Evolutionary conservation across 2,329 filamentous ascomycete genomes (phyloP).

Genomic region (Ophiosphaerella korrae): DNA sequence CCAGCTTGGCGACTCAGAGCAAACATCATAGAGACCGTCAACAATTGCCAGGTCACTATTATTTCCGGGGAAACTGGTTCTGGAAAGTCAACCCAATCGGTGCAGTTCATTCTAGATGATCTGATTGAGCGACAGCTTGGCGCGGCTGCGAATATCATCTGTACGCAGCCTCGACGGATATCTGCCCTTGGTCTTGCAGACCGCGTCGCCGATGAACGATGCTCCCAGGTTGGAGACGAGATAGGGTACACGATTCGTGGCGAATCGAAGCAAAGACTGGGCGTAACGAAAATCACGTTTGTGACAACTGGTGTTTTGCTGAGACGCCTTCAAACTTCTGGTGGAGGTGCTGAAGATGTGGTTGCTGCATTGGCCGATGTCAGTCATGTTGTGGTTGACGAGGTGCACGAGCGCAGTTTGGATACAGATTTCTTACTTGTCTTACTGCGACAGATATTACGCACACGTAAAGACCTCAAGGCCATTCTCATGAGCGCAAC

Average conservation of each 20-base stretch:
- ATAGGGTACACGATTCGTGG: conserved; percentile 91
- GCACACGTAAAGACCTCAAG: conserved; percentile 76
- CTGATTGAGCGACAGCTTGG: conserved; percentile 79
- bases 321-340: conserved; percentile 86
- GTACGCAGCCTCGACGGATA: conserved; percentile 93
- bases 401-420: conserved; percentile 93
- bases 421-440: conserved; percentile 95
- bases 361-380: conserved; percentile 83
- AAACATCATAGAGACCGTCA: conserved; percentile 75
- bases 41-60: conserved; percentile 84
- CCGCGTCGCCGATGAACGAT: conserved; percentile 90
- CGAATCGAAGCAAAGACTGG: conserved; percentile 74
- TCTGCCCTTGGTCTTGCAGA: conserved; percentile 93
- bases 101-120: conserved; percentile 94
- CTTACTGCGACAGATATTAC: conserved; percentile 81
- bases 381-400: conserved; percentile 93
- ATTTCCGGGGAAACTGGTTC: conserved; percentile 97
- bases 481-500: conserved; percentile 96
- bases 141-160: conserved; percentile 83
- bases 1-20: conserved; percentile 88
- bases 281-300: conserved; percentile 86
- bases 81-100: conserved; percentile 94
- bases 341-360: conserved; percentile 78
- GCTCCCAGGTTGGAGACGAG: conserved; percentile 79
- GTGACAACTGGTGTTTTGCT: conserved; percentile 94